Conservation (phyloP, 164 flowering plant species). For the Saururus chinensis region DNA sequence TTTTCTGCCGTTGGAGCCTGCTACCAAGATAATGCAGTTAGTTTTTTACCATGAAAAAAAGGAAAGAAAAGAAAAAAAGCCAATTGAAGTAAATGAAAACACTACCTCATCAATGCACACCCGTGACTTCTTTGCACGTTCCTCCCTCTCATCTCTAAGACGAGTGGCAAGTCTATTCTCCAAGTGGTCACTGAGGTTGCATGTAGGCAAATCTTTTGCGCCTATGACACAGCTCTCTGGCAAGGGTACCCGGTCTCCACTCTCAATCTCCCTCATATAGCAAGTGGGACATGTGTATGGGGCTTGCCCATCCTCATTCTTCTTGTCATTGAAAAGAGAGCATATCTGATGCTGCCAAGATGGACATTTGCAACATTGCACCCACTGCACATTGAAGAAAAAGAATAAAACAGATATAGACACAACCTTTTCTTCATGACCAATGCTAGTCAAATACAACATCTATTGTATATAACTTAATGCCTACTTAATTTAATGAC, state of each 20-base stretch:
- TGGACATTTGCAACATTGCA: constrained; percentile 17
- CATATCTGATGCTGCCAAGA: constrained; percentile 23
- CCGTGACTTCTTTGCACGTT: constrained; percentile 9
- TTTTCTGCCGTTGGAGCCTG: constrained; percentile 15
- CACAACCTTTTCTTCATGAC: too few species aligned
- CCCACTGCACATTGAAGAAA: constrained; percentile 13
- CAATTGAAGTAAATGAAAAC: not conserved
- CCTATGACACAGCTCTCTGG: constrained; percentile 9
- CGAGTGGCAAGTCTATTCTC: constrained; percentile 9
- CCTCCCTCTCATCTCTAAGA: constrained; percentile 9
- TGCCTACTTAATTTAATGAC: too few species aligned
- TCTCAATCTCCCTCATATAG: constrained; percentile 6
- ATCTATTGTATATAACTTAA: too few species aligned
- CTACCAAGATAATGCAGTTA: not conserved
- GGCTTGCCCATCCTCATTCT: constrained; percentile 8
- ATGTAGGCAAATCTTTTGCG: constrained; percentile 18
- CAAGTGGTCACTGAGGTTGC: constrained; percentile 14
- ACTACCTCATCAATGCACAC: constrained; percentile 13
- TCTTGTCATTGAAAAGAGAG: constrained; percentile 11
- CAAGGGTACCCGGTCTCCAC: constrained; percentile 10
- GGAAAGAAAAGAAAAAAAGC: not conserved
- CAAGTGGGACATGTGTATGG: constrained; percentile 14
- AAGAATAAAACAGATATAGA: not conserved
- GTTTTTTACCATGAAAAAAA: not conserved
- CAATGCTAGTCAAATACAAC: too few species aligned